Evolutionary conservation across 2,329 filamentous ascomycete genomes (phyloP), one percentile per base, ranked within the genome.

Genomic region (Samsoniella hepiali): DNA sequence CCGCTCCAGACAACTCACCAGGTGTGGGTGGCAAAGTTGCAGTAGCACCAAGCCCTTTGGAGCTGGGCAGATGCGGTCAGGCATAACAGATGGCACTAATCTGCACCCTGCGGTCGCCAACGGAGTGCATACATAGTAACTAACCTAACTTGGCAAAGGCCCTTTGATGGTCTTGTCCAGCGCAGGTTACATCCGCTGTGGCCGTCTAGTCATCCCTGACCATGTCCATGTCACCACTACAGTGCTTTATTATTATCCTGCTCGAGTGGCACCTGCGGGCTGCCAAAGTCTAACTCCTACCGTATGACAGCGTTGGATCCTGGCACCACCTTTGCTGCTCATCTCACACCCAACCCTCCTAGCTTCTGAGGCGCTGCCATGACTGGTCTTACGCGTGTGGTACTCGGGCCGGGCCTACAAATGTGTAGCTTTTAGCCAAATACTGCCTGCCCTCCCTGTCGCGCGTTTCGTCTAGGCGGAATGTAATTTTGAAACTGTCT

Each of bases 401-500:
- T 62, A 62, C 59, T 62, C 50, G 59, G 51, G 38, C 36, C 36
- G 44, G 50, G 34, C 49, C 38, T 34, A 36, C 53, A 40, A 56
- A 42, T 42, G 58, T 45, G 36, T 42, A 44, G 57, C 38, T 53
- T 29, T 53, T 17, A 15, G 60, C 36, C 42, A 62, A 50, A 62
- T 40, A 56, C 34, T 51, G 44, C n/a, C 50, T n/a, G 42, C 60
- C 44, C 42, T 50, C 53, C 60, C 60, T 58, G 60, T 51, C 29
- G 45, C 29, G n/a, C 60, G 53, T 57, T 63, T 57, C 44, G 44
- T 45, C 53, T 42, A 31, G 53, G 59, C 50, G 60, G 36, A 57
- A 63, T 63, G 60, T 31, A 58, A 63, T 58, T 57, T 58, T 63
- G 62, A 63, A 58, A 63, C 62, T 47, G 62, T 63, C 62, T 63